These are phyloP conservation scores for Medicago arabica DNA, from an alignment of 306 rosid species.

Conservation along the genomic window DNA sequence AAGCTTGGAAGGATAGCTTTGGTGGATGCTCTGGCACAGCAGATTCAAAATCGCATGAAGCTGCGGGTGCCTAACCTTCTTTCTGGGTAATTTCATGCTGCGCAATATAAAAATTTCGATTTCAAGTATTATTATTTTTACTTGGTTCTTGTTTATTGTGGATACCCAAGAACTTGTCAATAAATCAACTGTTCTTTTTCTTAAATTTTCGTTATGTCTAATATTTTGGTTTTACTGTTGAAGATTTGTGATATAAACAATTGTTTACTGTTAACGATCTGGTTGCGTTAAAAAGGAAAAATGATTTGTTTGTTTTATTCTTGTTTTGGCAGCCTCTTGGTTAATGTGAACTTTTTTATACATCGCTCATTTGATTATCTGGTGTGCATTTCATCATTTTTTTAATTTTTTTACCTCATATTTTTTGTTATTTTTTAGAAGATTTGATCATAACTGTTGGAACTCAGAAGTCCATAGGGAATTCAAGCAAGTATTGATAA, in stretches of 20 bases:
- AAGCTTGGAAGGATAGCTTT: conserved; percentile 96
- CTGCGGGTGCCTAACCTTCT: conserved; percentile 89
- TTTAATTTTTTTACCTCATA: not conserved
- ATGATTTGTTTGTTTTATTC: not conserved
- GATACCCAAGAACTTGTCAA: conserved; percentile 24
- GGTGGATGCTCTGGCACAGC: conserved; percentile 88
- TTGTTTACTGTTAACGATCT: not conserved
- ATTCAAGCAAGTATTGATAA: conserved; percentile 3
- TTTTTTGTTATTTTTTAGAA: not conserved
- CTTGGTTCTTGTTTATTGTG: conserved; percentile 21
- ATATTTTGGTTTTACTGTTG: too few species aligned
- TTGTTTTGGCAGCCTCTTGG: not conserved
- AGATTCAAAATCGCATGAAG: conserved; percentile 92
- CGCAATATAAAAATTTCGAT: conserved; percentile 3
- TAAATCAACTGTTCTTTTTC: conserved; percentile 15
- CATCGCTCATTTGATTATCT: conserved; percentile 6
- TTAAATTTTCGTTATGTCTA: conserved; percentile 7
- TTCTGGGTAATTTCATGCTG: conserved; percentile 71
- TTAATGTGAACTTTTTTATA: not conserved
- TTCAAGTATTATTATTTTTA: conserved; percentile 27
- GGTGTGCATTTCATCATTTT: not conserved
- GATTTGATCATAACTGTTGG: not conserved
- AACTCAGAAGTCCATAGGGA: conserved; percentile 19
- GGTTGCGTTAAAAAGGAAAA: conserved; percentile 18
- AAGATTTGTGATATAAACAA: too few species aligned